phyloP scores from a whole-genome alignment of 2,329 filamentous ascomycete species.

The Periconia macrospinosa region DNA sequence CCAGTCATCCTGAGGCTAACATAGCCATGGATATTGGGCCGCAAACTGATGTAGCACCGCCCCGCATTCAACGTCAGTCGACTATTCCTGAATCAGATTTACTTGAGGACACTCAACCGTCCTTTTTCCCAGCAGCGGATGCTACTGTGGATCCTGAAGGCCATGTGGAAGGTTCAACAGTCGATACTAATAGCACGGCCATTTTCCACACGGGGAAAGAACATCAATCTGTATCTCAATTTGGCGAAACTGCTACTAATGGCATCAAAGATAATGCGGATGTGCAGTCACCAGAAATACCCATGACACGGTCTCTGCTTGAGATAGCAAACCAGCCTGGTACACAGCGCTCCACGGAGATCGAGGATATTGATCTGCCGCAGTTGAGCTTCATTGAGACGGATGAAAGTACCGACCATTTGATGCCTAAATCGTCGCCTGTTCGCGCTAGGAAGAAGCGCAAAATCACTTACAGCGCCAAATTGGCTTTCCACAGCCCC shows the following conservation, averaged over 20 bases:
- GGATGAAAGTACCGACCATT: slow-evolving; percentile 36
- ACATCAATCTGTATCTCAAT: slow-evolving; percentile 32
- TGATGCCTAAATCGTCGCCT: slow-evolving; percentile 25
- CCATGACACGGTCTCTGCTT: slow-evolving; percentile 28
- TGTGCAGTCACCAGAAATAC: not conserved
- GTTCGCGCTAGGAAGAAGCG: slow-evolving; percentile 33
- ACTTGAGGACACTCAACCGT: slow-evolving; percentile 38
- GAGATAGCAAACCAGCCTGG: slow-evolving; percentile 42
- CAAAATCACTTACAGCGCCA: slow-evolving; percentile 28
- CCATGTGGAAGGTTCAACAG: not conserved
- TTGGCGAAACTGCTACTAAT: slow-evolving; percentile 13
- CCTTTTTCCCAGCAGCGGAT: slow-evolving; percentile 17
- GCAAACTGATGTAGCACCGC: slow-evolving; percentile 3
- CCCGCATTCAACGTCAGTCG: slow-evolving; percentile 24
- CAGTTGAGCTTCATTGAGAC: slow-evolving; percentile 33
- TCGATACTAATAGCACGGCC: slow-evolving; percentile 23
- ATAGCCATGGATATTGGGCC: not conserved
- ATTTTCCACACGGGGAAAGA: slow-evolving; percentile 42
- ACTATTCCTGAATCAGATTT: slow-evolving; percentile 38
- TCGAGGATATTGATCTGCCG: slow-evolving; percentile 39
- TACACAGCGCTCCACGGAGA: slow-evolving; percentile 31
- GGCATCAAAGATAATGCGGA: slow-evolving; percentile 12
- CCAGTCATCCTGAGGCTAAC: slow-evolving; percentile 7
- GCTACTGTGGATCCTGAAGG: not conserved
- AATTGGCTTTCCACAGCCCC: slow-evolving; percentile 21